Evolutionary conservation across 257 asterid species (phyloP).

Genomic region (Fraxinus quadrangulata): DNA sequence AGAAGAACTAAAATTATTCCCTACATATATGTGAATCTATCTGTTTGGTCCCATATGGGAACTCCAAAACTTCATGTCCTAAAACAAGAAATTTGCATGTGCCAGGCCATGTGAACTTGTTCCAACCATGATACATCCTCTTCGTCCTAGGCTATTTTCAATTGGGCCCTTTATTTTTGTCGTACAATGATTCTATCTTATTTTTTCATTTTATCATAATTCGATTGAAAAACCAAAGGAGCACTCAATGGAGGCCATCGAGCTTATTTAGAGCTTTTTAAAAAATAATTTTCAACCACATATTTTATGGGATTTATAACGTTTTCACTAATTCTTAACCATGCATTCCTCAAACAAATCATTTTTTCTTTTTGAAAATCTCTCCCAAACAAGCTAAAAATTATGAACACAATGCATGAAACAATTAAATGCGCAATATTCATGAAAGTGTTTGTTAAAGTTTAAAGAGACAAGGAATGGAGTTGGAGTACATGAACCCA

Average conservation of each 20-base stretch:
- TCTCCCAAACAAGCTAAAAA: too few relatives aligned
- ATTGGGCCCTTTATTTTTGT: neutral
- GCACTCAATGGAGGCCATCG: neutral
- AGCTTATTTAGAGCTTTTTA: neutral
- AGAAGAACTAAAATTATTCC: neutral
- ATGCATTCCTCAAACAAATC: too few relatives aligned
- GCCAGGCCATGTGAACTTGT: conserved; percentile 32
- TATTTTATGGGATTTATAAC: neutral
- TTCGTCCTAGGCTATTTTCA: conserved; percentile 2
- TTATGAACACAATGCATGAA: neutral
- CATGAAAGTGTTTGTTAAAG: conserved; percentile 17
- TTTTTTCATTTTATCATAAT: neutral
- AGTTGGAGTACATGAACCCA: conserved; percentile 19
- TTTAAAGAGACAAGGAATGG: conserved; percentile 35
- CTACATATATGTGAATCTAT: neutral
- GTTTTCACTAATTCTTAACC: too few relatives aligned
- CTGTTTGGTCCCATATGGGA: conserved; percentile 16
- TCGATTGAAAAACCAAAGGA: neutral
- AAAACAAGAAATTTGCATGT: conserved; percentile 18
- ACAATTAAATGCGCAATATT: neutral
- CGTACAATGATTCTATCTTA: neutral
- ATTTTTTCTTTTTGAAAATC: too few relatives aligned
- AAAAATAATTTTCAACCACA: conserved; percentile 1
- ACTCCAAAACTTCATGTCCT: neutral
- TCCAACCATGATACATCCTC: conserved; percentile 9